Conservation (phyloP, 2,329 filamentous ascomycete genomes). For the Dryadomyces quercus-mongolicae region DNA sequence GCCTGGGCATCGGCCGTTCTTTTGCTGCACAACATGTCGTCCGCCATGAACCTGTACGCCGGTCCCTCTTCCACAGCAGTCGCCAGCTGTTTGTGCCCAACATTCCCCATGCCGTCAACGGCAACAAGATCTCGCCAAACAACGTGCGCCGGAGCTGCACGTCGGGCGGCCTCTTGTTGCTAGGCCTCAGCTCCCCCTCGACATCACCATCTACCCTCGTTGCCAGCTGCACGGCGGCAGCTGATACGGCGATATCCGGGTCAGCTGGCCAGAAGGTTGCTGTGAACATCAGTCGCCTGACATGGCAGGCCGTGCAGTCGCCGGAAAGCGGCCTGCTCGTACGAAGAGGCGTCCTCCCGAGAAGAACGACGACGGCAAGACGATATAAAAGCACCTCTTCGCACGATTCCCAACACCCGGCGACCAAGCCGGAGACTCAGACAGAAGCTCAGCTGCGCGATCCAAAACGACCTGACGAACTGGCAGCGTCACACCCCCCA, state of each 20-base stretch:
- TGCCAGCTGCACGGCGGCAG: slow-evolving; percentile 25
- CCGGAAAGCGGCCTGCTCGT: no score
- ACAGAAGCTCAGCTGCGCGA: not conserved
- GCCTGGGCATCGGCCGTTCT: slow-evolving; percentile 5
- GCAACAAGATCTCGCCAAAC: slow-evolving; percentile 17
- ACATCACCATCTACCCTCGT: slow-evolving; percentile 22
- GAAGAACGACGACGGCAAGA: no score
- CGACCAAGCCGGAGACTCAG: not conserved
- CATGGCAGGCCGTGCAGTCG: slow-evolving; percentile 25
- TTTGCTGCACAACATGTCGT: slow-evolving; percentile 1
- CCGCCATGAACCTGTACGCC: not conserved
- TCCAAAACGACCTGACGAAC: not conserved
- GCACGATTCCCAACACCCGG: no score
- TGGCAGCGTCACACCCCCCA: slow-evolving; percentile 5
- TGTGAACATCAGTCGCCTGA: slow-evolving; percentile 21
- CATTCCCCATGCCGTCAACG: not conserved
- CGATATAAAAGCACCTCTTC: slow-evolving; percentile 4
- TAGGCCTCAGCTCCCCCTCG: slow-evolving; percentile 29
- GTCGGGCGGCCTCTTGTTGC: slow-evolving; percentile 40
- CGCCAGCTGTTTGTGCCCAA: not conserved
- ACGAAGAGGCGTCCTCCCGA: slow-evolving; percentile 9
- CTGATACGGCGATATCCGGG: slow-evolving; percentile 21
- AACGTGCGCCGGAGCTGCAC: slow-evolving; percentile 38
- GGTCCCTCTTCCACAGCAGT: slow-evolving; percentile 7
- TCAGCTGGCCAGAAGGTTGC: slow-evolving; percentile 16